These are phyloP conservation scores for Castanea sativa DNA, from an alignment of 306 rosid genomes.

Conservation along the genomic window DNA sequence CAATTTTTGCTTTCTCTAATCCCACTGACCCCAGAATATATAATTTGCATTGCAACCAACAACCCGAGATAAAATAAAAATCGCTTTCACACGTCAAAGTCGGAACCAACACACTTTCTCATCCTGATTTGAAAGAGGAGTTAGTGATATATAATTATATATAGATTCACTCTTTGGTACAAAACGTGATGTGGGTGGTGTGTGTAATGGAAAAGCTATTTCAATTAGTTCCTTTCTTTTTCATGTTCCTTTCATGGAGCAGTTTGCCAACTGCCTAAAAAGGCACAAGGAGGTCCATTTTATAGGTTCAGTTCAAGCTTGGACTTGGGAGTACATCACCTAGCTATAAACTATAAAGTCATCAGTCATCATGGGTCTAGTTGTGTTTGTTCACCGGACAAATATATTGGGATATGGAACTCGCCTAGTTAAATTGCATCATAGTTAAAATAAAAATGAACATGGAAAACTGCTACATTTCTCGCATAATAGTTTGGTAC, in stretches of 20 bases:
- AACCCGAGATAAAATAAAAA: conserved; percentile 17
- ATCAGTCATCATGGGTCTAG: conserved; percentile 13
- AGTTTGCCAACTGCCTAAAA: conserved; percentile 21
- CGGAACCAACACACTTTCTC: conserved; percentile 36
- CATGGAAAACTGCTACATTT: too few species aligned
- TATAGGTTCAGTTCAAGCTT: not conserved
- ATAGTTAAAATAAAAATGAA: not conserved
- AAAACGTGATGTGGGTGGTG: conserved; percentile 26
- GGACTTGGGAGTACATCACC: not conserved
- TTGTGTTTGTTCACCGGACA: not conserved
- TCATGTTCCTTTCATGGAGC: not conserved
- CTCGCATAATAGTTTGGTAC: too few species aligned
- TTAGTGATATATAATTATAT: not conserved
- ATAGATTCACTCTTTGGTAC: not conserved
- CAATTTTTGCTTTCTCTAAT: not conserved
- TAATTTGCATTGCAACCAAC: conserved; percentile 21
- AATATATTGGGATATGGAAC: not conserved
- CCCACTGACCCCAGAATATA: conserved; percentile 5
- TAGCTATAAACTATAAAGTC: not conserved
- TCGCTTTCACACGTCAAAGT: conserved; percentile 26
- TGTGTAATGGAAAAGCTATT: conserved; percentile 9
- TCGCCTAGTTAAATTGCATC: not conserved
- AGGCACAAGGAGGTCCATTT: not conserved
- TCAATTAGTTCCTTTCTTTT: not conserved
- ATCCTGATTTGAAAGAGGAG: conserved; percentile 13